Evolutionary conservation across 257 asterid species (phyloP).

Genomic region (Linderniella brevidens): DNA sequence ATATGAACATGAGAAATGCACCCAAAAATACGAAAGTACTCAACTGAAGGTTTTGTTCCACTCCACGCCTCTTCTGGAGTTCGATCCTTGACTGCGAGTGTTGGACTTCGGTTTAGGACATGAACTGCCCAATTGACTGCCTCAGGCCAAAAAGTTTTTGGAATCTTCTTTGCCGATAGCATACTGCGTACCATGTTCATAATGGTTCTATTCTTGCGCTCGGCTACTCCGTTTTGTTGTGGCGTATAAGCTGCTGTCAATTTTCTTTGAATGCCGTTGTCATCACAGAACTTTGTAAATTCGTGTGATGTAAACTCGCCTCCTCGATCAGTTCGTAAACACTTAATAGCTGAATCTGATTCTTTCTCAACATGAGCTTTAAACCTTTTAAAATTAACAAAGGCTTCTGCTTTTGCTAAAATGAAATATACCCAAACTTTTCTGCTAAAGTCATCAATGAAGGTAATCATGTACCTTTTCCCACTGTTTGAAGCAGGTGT

Average conservation of each 20-base stretch:
- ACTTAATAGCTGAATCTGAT: slow-evolving; percentile 7
- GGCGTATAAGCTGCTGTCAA: slow-evolving; percentile 7
- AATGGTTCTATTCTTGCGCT: slow-evolving; percentile 10
- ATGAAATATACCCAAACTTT: slow-evolving; percentile 11
- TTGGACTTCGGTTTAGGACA: neutral
- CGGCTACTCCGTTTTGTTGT: slow-evolving; percentile 13
- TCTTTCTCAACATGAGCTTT: slow-evolving; percentile 8
- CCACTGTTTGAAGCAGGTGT: neutral
- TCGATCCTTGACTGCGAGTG: too few species aligned
- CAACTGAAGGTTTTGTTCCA: too few species aligned
- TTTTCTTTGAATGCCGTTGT: slow-evolving; percentile 9
- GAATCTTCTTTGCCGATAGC: neutral
- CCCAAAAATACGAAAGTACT: too few species aligned
- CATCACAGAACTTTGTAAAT: slow-evolving; percentile 8
- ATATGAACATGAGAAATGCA: neutral
- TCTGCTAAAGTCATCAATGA: slow-evolving; percentile 9
- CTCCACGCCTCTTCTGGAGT: too few species aligned
- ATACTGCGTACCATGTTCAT: neutral
- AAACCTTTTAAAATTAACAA: slow-evolving; percentile 9
- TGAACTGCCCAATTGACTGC: neutral
- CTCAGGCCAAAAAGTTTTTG: slow-evolving; percentile 1
- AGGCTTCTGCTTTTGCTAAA: neutral
- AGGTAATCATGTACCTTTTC: slow-evolving; percentile 5
- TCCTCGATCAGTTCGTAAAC: slow-evolving; percentile 3
- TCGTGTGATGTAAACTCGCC: slow-evolving; percentile 11